Evolutionary conservation across 164 flowering plant species (phyloP), one percentile per base, ranked within the genome.

Genomic region (Nelumbo lutea): DNA sequence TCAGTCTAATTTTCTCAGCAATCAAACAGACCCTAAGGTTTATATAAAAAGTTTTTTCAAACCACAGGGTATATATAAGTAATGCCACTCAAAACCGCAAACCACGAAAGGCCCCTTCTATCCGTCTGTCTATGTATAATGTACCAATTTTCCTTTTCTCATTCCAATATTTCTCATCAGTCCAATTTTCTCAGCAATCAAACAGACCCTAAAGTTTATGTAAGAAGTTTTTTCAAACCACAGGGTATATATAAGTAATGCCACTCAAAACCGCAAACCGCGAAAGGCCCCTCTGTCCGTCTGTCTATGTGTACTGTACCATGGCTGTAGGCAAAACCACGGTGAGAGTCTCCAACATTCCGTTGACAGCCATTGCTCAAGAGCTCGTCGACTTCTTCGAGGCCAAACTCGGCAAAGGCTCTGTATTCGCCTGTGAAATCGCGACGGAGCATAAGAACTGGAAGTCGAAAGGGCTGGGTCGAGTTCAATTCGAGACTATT

Each of bases 401-500:
- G 65, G 48, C 83, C 58, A 39, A 6, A 11, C 72, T 88, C 62
- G 96, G 97, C 3, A 57, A 71, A 38, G 76, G 61, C 75, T 72
- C 93, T 42, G 80, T 95, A 73, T 90, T 77, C 75, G 98, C 99
- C 55, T 38, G 84, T 47, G 90, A 86, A 47, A 90, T 95, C 76
- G 15, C 63, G 67, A 78, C 98, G 0, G 90, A 84, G n/a, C 86
- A 70, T 62, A 79, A 75, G 44, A 87, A 89, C 84, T 95, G 99
- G 98, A 92, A 86, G 65, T 84, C 97, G 14, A 83, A 84, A 43
- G 96, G 93, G 69, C 63, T 57, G 42, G 98, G 95, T 27, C 80
- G 90, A 10, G 97, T 93, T 51, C 99, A 95, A 68, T 92, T 95
- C 80, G 78, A 87, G n/a, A 72, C 84, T 69, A 75, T 79, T 6